Evolutionary conservation across 306 rosid genomes (phyloP).

Genomic region (Lathyrus oleraceus): DNA sequence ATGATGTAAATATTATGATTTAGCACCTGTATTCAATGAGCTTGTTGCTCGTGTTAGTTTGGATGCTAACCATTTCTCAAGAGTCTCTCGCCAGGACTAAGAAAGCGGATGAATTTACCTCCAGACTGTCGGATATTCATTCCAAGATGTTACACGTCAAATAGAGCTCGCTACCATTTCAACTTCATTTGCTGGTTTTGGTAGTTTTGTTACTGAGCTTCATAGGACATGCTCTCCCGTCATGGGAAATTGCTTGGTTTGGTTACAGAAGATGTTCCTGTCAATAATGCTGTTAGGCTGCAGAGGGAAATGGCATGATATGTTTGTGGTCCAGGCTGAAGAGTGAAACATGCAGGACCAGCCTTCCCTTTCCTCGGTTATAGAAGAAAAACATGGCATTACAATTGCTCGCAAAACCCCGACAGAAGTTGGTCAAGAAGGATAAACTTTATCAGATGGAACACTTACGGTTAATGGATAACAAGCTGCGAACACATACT

Average conservation of each 20-base stretch:
- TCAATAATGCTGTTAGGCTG: constrained; percentile 47
- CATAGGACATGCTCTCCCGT: constrained; percentile 76
- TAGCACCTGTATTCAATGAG: constrained; percentile 78
- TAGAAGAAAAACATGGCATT: no score
- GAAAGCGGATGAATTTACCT: constrained; percentile 70
- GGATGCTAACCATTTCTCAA: constrained; percentile 74
- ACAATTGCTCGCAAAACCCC: no score
- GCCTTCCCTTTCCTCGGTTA: no score
- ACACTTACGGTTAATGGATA: no score
- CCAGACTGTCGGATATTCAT: constrained; percentile 85
- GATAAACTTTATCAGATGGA: no score
- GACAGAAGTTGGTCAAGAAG: no score
- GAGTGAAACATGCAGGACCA: no score
- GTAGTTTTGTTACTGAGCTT: constrained; percentile 68
- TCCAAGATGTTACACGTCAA: constrained; percentile 74
- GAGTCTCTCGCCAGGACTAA: constrained; percentile 76
- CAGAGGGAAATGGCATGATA: no score
- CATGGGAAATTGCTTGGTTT: constrained; percentile 71
- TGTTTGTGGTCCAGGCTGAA: no score
- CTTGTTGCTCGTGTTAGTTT: constrained; percentile 87
- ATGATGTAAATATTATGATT: no score
- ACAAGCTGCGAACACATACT: no score
- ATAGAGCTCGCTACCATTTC: constrained; percentile 88
- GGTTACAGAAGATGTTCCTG: constrained; percentile 64
- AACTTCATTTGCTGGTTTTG: constrained; percentile 77